Percentiles rank a stretch among this genome's conserved stretches.
These are phyloP conservation scores for Trichomonas tenax DNA, from an alignment of 208 protist species.

Conservation along the genomic window DNA sequence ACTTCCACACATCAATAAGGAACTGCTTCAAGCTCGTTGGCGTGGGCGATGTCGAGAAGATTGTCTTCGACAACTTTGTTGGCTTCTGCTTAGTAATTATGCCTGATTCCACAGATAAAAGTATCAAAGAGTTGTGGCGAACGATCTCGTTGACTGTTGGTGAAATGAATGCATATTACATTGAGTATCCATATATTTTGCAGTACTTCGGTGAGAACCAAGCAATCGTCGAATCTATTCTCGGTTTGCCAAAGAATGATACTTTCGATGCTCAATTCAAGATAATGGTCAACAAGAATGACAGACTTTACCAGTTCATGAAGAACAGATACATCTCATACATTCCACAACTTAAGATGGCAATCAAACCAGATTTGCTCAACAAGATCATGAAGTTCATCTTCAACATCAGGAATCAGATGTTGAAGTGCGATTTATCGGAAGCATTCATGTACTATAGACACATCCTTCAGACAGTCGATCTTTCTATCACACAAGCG, in stretches of 20 bases:
- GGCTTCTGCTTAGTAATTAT: neutral
- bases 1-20: neutral
- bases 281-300: neutral
- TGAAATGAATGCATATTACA: neutral
- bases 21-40: neutral
- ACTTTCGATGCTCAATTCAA: neutral
- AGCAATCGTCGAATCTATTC: neutral
- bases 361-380: neutral
- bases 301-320: neutral
- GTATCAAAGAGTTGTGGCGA: neutral
- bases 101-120: neutral
- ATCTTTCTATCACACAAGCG: neutral
- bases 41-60: neutral
- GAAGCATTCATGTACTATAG: neutral
- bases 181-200: neutral
- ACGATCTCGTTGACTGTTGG: neutral
- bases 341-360: no score
- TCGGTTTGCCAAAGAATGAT: neutral
- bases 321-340: neutral
- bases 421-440: neutral
- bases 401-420: neutral
- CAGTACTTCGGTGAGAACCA: neutral
- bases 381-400: neutral
- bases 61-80: neutral
- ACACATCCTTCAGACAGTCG: neutral